phyloP scores from a whole-genome alignment of 208 protist genomes.

The Jaenimonas drosophilae region DNA sequence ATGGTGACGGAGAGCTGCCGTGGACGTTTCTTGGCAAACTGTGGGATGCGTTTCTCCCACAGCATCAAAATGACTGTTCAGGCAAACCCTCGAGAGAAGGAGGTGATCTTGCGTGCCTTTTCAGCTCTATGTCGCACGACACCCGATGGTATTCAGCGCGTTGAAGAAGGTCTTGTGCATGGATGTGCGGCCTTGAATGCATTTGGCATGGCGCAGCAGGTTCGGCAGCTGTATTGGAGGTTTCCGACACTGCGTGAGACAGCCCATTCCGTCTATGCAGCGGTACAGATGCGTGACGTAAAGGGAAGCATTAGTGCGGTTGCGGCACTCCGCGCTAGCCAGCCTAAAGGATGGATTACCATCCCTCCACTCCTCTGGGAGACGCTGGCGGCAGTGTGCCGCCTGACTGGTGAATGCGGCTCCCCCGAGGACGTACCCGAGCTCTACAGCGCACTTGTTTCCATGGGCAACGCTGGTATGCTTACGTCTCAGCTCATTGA shows the following conservation, averaged over 20 bases:
- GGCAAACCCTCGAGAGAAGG: neutral
- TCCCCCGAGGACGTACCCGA: constrained; percentile 19
- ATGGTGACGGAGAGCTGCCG: constrained; percentile 9
- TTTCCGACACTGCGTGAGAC: constrained; percentile 43
- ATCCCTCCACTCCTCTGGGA: constrained; percentile 27
- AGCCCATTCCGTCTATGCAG: constrained; percentile 50
- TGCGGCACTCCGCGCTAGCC: constrained; percentile 24
- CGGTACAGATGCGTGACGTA: constrained; percentile 27
- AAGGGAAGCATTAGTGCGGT: constrained; percentile 27
- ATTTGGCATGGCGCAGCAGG: constrained; percentile 15
- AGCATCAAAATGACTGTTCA: neutral
- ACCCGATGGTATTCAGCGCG: constrained; percentile 11
- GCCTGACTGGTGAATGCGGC: constrained; percentile 35
- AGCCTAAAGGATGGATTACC: constrained; percentile 60
- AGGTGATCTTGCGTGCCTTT: neutral
- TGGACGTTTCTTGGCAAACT: constrained; percentile 74
- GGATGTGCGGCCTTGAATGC: constrained; percentile 44
- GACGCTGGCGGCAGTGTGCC: constrained; percentile 29
- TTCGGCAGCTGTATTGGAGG: constrained; percentile 26
- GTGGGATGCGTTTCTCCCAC: too few relatives aligned
- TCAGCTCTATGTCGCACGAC: neutral
- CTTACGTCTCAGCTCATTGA: constrained; percentile 58
- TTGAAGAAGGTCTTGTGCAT: constrained; percentile 60
- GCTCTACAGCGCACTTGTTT: constrained; percentile 52
- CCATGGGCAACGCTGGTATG: constrained; percentile 69